Percentiles rank a stretch among this genome's conserved stretches.
Conservation (phyloP, 2,329 filamentous ascomycete species). For the Paracoccidioides lutzii region DNA sequence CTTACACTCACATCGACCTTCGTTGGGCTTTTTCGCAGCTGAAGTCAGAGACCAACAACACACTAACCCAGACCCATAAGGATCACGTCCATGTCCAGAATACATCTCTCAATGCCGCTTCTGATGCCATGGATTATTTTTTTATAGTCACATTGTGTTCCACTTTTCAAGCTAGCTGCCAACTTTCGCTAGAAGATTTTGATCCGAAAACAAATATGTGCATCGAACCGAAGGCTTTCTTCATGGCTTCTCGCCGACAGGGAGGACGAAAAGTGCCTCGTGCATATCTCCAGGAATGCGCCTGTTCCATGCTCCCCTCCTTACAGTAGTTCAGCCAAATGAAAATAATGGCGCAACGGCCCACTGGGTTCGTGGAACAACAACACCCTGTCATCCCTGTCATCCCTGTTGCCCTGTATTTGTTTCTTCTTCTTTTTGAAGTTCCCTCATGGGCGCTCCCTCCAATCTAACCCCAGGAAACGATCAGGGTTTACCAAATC, state of each 20-base stretch:
- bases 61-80: neutral
- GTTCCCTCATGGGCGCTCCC: neutral
- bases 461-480: neutral
- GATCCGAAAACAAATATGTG: neutral
- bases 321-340: neutral
- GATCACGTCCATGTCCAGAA: neutral
- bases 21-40: neutral
- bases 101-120: too few species aligned
- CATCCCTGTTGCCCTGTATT: neutral
- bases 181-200: neutral
- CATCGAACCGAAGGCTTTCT: neutral
- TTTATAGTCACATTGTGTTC: neutral
- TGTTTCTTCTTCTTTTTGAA: neutral
- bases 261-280: neutral
- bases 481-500: neutral
- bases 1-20: neutral
- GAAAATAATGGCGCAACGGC: neutral
- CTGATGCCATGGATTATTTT: too few species aligned
- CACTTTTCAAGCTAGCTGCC: neutral
- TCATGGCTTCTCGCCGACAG: neutral
- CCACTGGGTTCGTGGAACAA: neutral
- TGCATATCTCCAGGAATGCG: neutral
- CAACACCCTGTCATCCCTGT: too few species aligned
- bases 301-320: neutral
- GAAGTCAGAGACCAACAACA: neutral